Evolutionary conservation across 116 monocot species (phyloP).

Genomic region (Cymodocea nodosa): DNA sequence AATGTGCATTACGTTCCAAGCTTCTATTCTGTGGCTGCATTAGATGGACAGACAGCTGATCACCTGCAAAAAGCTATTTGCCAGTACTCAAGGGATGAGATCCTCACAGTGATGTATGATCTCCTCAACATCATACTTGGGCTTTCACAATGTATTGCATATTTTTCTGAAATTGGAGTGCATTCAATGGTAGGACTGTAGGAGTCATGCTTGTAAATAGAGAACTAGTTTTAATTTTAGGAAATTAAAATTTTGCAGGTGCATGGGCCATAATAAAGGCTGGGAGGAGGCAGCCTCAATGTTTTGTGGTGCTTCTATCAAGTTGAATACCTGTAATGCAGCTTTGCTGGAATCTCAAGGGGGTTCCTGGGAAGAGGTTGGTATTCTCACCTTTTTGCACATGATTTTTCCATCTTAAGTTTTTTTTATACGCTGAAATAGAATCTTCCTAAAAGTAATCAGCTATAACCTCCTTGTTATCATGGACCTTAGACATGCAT

Average conservation of each 20-base stretch:
- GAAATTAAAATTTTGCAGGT: constrained; percentile 33
- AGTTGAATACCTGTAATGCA: constrained; percentile 84
- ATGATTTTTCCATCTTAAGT: background rate
- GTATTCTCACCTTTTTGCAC: background rate
- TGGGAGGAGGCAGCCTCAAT: constrained; percentile 98
- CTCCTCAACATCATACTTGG: background rate
- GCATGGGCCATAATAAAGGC: constrained; percentile 96
- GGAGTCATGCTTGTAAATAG: background rate
- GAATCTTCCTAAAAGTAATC: no score
- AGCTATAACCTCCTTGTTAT: no score
- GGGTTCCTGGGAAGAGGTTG: constrained; percentile 83
- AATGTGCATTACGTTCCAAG: constrained; percentile 75
- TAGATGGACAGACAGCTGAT: constrained; percentile 94
- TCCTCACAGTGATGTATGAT: constrained; percentile 75
- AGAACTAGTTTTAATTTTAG: background rate
- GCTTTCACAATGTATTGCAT: background rate
- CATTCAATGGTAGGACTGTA: background rate
- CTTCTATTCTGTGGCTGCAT: constrained; percentile 90
- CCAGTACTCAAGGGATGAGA: constrained; percentile 56
- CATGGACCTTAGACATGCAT: no score
- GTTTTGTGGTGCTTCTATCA: constrained; percentile 59
- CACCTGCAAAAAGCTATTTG: constrained; percentile 81
- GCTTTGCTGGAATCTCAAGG: constrained; percentile 83
- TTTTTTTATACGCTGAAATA: background rate
- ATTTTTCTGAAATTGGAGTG: background rate